Conservation (phyloP, 345 rosid species). For the Eucalyptus cloeziana region DNA sequence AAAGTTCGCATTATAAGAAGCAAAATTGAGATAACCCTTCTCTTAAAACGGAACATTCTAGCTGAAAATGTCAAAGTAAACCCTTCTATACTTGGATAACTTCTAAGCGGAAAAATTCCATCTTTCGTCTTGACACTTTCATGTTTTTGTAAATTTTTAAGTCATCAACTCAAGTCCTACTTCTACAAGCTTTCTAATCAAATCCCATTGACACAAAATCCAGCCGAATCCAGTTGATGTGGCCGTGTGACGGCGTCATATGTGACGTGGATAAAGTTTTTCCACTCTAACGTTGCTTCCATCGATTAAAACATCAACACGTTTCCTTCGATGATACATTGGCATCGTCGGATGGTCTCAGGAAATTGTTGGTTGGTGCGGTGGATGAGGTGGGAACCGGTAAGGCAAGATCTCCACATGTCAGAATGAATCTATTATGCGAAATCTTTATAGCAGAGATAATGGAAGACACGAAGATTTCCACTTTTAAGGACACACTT, state of each 20-base stretch:
- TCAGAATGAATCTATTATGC: not conserved
- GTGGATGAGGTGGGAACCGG: not conserved
- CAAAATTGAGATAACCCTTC: not conserved
- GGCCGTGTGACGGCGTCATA: not conserved
- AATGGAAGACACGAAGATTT: not conserved
- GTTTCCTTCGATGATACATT: not conserved
- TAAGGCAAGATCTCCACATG: not conserved
- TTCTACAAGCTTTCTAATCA: not conserved
- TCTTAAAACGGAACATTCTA: not conserved
- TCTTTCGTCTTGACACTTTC: not conserved
- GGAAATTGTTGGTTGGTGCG: not conserved
- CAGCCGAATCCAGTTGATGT: not conserved
- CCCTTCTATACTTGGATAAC: not conserved
- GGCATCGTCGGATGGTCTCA: not conserved
- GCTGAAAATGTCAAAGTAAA: not conserved
- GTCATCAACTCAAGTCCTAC: not conserved
- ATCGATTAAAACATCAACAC: not conserved
- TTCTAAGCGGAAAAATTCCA: not conserved
- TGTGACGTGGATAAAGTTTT: not conserved
- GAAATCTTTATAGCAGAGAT: not conserved
- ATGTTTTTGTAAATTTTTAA: not conserved
- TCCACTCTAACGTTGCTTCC: not conserved
- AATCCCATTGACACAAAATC: not conserved
- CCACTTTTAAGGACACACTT: not conserved
- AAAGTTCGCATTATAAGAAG: not conserved